These are phyloP conservation scores for Chaetomiaceae sp. DNA, from an alignment of 2,329 filamentous ascomycete genomes.

Conservation along the genomic window DNA sequence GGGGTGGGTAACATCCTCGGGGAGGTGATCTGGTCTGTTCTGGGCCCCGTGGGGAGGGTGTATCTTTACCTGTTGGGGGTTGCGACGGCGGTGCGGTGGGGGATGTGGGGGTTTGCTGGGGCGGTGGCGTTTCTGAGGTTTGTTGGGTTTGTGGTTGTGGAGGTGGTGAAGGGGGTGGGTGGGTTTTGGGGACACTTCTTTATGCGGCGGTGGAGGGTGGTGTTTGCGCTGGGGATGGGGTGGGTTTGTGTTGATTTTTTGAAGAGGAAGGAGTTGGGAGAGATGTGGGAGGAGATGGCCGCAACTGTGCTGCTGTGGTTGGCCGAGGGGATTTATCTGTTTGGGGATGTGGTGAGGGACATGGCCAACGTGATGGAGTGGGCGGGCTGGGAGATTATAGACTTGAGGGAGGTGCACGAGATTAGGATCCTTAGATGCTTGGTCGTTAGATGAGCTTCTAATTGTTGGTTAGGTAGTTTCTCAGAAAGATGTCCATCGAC, in stretches of 20 bases:
- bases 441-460: no score
- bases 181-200: neutral
- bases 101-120: neutral
- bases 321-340: neutral
- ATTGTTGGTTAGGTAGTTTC: neutral
- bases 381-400: neutral
- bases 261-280: neutral
- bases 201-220: neutral
- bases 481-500: no score
- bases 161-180: neutral
- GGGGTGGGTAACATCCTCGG: neutral
- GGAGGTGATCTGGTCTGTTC: neutral
- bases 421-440: no score
- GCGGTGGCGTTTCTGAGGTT: neutral
- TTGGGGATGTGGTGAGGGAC: conserved; percentile 9
- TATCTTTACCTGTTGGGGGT: neutral
- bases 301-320: neutral
- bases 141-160: neutral
- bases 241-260: neutral
- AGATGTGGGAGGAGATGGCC: neutral
- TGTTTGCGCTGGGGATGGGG: neutral
- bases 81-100: neutral
- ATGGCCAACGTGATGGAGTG: neutral
- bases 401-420: no score
- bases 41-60: no score